These are phyloP conservation scores for Boletus tomentosulus DNA, from an alignment of 768 basidiomycete species.

Conservation along the genomic window DNA sequence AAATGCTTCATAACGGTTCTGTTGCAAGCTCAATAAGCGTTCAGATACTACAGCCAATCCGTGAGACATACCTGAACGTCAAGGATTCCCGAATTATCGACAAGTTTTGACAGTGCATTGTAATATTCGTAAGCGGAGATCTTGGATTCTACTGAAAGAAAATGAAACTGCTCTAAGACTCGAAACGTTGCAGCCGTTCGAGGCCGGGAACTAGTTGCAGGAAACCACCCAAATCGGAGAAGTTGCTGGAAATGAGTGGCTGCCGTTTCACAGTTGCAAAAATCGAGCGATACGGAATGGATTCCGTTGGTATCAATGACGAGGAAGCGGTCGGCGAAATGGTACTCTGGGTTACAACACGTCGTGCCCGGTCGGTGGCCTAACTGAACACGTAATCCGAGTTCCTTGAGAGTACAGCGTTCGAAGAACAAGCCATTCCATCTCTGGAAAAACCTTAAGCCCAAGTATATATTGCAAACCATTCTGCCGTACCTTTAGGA, in stretches of 20 bases:
- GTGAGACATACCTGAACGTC: slow-evolving; percentile 3
- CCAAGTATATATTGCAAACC: background rate
- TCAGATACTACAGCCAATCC: background rate
- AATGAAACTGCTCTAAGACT: background rate
- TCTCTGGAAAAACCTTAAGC: background rate
- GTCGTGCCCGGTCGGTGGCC: background rate
- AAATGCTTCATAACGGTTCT: background rate
- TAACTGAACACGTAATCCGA: background rate
- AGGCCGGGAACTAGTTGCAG: background rate
- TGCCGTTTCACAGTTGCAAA: background rate
- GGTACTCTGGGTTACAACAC: background rate
- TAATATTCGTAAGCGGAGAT: slow-evolving; percentile 30
- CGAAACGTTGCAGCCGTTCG: slow-evolving; percentile 11
- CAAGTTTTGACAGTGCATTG: slow-evolving; percentile 16
- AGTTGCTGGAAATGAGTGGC: background rate
- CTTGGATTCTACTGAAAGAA: slow-evolving; percentile 24
- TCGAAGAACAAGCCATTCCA: background rate
- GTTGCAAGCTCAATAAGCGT: background rate
- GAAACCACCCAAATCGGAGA: background rate
- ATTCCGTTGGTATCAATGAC: background rate
- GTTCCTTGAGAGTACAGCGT: background rate
- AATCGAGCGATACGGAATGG: background rate
- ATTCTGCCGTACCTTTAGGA: background rate
- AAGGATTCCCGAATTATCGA: slow-evolving; percentile 24
- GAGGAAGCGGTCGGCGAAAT: background rate